Evolutionary conservation across 176 grass and related monocot genomes (phyloP), one percentile per base, ranked within the genome.

Genomic region (Triticum timopheevii): DNA sequence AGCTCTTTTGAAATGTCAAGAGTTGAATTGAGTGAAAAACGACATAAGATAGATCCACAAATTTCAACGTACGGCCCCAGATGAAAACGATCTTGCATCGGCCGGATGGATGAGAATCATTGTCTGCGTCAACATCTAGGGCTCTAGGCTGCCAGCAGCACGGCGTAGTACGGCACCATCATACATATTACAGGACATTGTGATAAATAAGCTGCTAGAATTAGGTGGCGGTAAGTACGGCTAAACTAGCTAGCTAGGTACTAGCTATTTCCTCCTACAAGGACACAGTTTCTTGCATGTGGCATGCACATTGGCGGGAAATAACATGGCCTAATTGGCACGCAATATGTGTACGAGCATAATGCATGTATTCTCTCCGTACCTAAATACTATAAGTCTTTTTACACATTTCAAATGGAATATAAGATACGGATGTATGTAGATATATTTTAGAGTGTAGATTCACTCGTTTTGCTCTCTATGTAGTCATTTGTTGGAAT

Each of bases 151-250:
- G 11, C 22, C 50, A 58, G n/a, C 30, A 35, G 62, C 35, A 58
- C 35, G 39, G 24, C 20, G 28, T 42, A 8, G 73, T 71, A 78
- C 12, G 27, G 8, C 17, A 1, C 25, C 56, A 30, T 30, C 28
- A 73, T 49, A 52, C 23, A 63, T 16, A 24, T 76, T 65, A 77
- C 44, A 16, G 79, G 56, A 33, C 84, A 79, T 78, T 79, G 83
- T 74, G 28, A 31, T 47, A 30, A 22, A 59, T 62, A 47, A 22
- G 36, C 45, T 3, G 67, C 73, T 65, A 45, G 31, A 56, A 79
- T 65, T 44, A 28, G 31, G 56, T 25, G 31, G 33, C 49, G 15
- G 13, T 65, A 20, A 44, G 35, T 36, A 58, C 65, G 23, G n/a
- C 33, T 6, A 13, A 13, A 4, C 13, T 27, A 56, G 17, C 13